Evolutionary conservation across 106 monocot species (phyloP), one percentile per base, ranked within the genome.

Genomic region (Vanilla planifolia): DNA sequence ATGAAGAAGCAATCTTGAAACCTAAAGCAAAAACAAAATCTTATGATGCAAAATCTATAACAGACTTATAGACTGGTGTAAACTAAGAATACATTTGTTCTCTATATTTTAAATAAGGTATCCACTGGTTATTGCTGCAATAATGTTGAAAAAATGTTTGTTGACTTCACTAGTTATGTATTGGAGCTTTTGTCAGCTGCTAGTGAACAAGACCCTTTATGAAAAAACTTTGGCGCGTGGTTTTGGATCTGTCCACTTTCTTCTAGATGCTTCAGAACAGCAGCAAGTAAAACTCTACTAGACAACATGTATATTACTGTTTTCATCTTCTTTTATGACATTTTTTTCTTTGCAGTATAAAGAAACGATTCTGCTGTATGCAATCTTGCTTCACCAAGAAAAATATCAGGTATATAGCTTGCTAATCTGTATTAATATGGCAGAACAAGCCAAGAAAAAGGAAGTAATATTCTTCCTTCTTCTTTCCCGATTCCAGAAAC

Each of bases 141-240:
- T n/a, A n/a, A n/a, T n/a, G n/a, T n/a, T n/a, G n/a, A n/a, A n/a
- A n/a, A n/a, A n/a, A n/a, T n/a, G n/a, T n/a, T n/a, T n/a, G n/a
- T n/a, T n/a, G n/a, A n/a, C n/a, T n/a, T n/a, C n/a, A n/a, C n/a
- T n/a, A n/a, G n/a, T n/a, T n/a, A n/a, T n/a, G n/a, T n/a, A n/a
- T n/a, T n/a, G n/a, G 22, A 59, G 20, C 51, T 71, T 9, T 53
- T 53, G 53, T 0, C 69, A 96, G 96, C 86, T 96, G 71, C 67
- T 91, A 51, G 96, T 96, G 9, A 96, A 96, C 79, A 90, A 59
- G 65, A 87, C 90, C 29, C 80, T 96, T 34, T 96, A 96, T 77
- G 96, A 96, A 63, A 96, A 96, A 68, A 96, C 96, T 68, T 64
- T 96, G 71, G 96, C 96, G 35, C 90, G 96, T 77, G 96, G 96